Evolutionary conservation across 2,329 filamentous ascomycete species (phyloP).

Genomic region (Ophiocordyceps camponoti-rufipedis): DNA sequence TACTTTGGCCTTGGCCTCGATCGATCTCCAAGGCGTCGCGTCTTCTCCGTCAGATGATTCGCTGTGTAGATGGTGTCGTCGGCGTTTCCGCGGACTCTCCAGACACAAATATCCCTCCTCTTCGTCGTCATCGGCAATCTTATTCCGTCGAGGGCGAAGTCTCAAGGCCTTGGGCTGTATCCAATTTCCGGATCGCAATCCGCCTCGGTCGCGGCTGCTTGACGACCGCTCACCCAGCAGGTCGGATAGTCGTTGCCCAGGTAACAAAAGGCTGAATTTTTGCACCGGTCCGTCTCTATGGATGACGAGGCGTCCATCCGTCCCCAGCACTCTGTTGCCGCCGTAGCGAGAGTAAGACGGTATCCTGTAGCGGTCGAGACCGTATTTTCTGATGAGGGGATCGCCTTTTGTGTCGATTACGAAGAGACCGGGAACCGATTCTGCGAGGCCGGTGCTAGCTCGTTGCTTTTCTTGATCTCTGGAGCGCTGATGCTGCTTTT

Average conservation of each 20-base stretch:
- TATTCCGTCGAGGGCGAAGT: constrained; percentile 14
- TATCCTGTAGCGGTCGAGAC: constrained; percentile 51
- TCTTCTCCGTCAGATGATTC: constrained; percentile 28
- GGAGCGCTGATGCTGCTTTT: constrained; percentile 3
- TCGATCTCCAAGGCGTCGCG: constrained; percentile 43
- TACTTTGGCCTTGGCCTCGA: constrained; percentile 41
- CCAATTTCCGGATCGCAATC: constrained; percentile 23
- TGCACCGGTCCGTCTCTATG: constrained; percentile 44
- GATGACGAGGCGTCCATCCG: constrained; percentile 40
- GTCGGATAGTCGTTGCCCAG: constrained; percentile 14
- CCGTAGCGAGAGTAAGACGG: constrained; percentile 55
- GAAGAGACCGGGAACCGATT: constrained; percentile 21
- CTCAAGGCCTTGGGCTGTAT: constrained; percentile 20
- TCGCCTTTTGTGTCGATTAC: constrained; percentile 62
- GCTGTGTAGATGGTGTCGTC: constrained; percentile 11
- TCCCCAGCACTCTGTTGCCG: constrained; percentile 52
- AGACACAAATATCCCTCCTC: constrained; percentile 31
- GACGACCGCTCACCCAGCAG: constrained; percentile 13
- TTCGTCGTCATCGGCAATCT: constrained; percentile 7
- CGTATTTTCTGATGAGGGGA: constrained; percentile 54
- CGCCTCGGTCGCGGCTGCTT: constrained; percentile 21
- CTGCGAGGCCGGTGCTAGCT: background rate
- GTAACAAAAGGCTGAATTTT: constrained; percentile 29
- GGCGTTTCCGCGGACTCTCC: constrained; percentile 21
- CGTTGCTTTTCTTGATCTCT: constrained; percentile 1